These are phyloP conservation scores for Fraxinus baroniana DNA, from an alignment of 305 asterid species.

Conservation along the genomic window DNA sequence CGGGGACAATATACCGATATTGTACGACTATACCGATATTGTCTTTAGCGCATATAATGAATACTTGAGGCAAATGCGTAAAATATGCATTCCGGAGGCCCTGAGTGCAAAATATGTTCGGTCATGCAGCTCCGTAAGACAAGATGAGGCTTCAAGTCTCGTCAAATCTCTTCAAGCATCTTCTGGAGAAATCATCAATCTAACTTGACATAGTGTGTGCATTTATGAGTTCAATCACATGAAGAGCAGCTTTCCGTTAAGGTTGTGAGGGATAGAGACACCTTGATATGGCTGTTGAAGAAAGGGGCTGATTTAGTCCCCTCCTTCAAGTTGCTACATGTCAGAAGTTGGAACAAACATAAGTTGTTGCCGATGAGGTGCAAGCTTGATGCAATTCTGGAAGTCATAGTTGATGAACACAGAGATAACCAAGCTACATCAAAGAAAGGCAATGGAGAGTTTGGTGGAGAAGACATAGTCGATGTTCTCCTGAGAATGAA, in stretches of 20 bases:
- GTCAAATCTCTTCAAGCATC: background rate
- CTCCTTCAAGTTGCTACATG: too few species aligned
- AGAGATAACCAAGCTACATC: too few species aligned
- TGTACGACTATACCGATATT: too few species aligned
- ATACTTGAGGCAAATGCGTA: slow-evolving; percentile 33
- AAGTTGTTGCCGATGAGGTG: too few species aligned
- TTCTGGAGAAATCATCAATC: background rate
- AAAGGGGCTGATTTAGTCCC: too few species aligned
- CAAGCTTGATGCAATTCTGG: too few species aligned
- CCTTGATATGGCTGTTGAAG: background rate
- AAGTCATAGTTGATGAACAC: too few species aligned
- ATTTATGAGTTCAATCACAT: background rate
- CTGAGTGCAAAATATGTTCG: background rate
- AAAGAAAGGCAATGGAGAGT: too few species aligned
- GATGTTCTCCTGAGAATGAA: slow-evolving; percentile 28
- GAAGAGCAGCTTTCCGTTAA: background rate
- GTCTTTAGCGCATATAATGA: slow-evolving; percentile 18
- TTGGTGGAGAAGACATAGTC: slow-evolving; percentile 9
- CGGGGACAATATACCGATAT: too few species aligned
- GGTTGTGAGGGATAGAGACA: background rate
- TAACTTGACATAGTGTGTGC: background rate
- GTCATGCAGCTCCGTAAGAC: background rate
- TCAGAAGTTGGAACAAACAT: too few species aligned
- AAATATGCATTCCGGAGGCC: slow-evolving; percentile 4
- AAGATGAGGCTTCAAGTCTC: background rate